phyloP scores from a whole-genome alignment of 331 rosid species.

The Prunus yedoensis region DNA sequence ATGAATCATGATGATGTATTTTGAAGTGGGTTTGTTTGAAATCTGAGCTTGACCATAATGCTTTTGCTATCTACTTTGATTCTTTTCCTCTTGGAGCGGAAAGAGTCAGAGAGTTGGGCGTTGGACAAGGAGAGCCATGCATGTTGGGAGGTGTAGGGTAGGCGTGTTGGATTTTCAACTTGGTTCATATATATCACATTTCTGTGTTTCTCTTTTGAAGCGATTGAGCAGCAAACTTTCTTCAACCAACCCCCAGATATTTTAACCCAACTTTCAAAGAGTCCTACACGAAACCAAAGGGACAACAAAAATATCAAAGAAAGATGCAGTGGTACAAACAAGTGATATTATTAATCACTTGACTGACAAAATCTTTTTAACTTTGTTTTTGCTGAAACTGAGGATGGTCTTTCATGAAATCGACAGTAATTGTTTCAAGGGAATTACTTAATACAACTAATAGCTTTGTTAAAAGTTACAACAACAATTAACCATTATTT shows the following conservation, averaged over 20 bases:
- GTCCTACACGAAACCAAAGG: background rate
- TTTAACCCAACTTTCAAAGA: background rate
- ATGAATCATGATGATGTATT: background rate
- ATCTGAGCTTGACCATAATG: background rate
- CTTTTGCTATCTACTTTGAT: background rate
- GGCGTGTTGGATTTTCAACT: conserved; percentile 12
- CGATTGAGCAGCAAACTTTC: background rate
- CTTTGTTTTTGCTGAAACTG: too few species aligned
- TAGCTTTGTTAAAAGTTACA: background rate
- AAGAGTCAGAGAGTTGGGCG: background rate
- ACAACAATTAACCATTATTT: background rate
- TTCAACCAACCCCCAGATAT: background rate
- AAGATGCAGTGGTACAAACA: too few species aligned
- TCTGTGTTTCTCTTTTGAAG: background rate
- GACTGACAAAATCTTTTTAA: too few species aligned
- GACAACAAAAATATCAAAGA: background rate
- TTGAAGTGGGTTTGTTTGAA: background rate
- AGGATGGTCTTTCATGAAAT: too few species aligned
- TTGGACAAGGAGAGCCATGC: conserved; percentile 22
- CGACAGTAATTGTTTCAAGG: too few species aligned
- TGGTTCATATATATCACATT: background rate
- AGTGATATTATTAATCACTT: too few species aligned
- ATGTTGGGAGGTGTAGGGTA: conserved; percentile 36
- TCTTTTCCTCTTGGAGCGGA: background rate
- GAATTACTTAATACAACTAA: background rate